A percentile compares a stretch with the other conserved stretches of the same genome.
These are phyloP conservation scores for Solanum hybrid DNA, from an alignment of 305 asterid species.

Conservation along the genomic window DNA sequence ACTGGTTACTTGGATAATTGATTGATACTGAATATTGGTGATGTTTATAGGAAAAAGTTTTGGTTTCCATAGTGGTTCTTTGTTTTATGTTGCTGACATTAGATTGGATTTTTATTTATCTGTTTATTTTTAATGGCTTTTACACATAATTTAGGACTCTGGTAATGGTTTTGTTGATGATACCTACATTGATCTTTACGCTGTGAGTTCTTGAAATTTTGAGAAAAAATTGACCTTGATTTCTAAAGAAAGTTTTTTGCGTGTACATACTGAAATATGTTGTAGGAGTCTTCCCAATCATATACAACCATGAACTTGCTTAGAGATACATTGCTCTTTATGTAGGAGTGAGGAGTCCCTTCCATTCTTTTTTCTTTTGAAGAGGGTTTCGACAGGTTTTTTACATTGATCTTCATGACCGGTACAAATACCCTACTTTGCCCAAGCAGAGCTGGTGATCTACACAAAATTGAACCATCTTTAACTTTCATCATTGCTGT, in stretches of 20 bases:
- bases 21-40: background rate
- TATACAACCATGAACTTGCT: background rate
- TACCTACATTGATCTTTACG: background rate
- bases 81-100: background rate
- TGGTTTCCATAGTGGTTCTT: background rate
- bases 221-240: background rate
- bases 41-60: background rate
- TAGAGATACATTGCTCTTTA: background rate
- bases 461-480: background rate
- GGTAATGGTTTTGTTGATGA: background rate
- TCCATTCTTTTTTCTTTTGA: background rate
- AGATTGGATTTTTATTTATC: background rate
- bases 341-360: background rate
- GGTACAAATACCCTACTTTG: background rate
- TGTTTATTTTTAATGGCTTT: background rate
- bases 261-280: background rate
- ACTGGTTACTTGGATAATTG: background rate
- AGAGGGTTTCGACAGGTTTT: background rate
- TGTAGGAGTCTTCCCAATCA: background rate
- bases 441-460: background rate
- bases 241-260: background rate
- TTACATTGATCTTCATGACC: background rate
- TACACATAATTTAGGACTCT: background rate
- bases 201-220: background rate
- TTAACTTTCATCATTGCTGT: background rate